Percentiles rank a stretch among this genome's conserved stretches.
These are phyloP conservation scores for Nitzschia sp. DNA, from an alignment of 108 stramenopile species.

Conservation along the genomic window DNA sequence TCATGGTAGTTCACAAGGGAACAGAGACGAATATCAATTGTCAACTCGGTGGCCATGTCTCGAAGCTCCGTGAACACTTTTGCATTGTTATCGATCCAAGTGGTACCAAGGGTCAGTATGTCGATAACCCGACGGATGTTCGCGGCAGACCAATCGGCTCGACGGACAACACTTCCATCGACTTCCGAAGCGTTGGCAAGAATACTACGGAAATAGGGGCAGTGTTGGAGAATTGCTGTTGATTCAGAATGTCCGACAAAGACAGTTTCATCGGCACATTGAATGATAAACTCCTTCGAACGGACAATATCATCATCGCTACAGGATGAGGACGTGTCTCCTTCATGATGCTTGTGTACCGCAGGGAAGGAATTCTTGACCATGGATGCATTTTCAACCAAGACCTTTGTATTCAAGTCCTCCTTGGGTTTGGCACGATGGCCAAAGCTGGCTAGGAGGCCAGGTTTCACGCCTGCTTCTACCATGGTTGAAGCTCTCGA, in stretches of 20 bases:
- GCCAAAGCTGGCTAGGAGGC: too few species aligned
- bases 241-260: conserved; percentile 20
- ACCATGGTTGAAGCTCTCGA: too few species aligned
- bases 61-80: conserved; percentile 10
- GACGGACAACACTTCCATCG: conserved; percentile 4
- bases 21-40: conserved; percentile 18
- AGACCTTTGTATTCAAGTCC: too few species aligned
- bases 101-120: conserved; percentile 12
- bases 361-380: too few species aligned
- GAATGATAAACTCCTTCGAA: conserved; percentile 21
- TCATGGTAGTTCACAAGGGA: conserved; percentile 33
- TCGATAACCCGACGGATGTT: conserved; percentile 28
- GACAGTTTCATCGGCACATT: conserved; percentile 24
- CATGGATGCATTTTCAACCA: too few species aligned
- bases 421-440: too few species aligned
- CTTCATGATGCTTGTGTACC: neutral
- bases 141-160: conserved; percentile 16
- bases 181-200: neutral
- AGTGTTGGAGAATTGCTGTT: conserved; percentile 12
- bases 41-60: conserved; percentile 14
- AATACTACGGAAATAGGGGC: neutral
- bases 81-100: conserved; percentile 33
- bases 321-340: neutral
- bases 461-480: too few species aligned
- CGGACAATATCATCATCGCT: neutral